These are phyloP conservation scores for Pseudomonodictys pantanalensis DNA, from an alignment of 495 filamentous ascomycete genomes.

Conservation along the genomic window DNA sequence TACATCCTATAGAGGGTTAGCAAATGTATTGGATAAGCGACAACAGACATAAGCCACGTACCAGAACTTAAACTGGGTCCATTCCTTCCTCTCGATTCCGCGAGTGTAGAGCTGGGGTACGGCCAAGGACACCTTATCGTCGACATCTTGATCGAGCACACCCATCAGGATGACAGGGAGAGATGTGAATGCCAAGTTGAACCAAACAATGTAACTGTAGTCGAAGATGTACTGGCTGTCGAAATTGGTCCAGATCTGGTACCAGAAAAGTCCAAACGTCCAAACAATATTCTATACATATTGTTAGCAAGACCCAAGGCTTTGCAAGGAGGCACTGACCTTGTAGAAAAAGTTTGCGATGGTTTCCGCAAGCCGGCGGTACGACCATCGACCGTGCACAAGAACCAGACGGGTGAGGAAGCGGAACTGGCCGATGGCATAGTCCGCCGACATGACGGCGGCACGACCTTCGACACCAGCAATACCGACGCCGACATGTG, in stretches of 20 bases:
- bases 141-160: constrained; percentile 95
- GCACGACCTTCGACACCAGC: constrained; percentile 95
- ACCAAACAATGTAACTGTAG: constrained; percentile 93
- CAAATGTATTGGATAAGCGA: background rate
- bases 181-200: constrained; percentile 97
- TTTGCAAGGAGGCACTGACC: constrained; percentile 41
- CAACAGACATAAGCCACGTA: constrained; percentile 43
- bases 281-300: constrained; percentile 79
- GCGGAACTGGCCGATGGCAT: constrained; percentile 96
- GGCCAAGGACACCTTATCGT: constrained; percentile 86
- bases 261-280: constrained; percentile 98
- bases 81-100: constrained; percentile 94
- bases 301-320: constrained; percentile 1
- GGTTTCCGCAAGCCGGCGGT: constrained; percentile 85
- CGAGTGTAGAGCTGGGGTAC: constrained; percentile 94
- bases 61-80: constrained; percentile 98
- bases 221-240: constrained; percentile 96
- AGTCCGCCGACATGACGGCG: constrained; percentile 98
- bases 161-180: constrained; percentile 94
- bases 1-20: constrained; percentile 66
- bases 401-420: constrained; percentile 88
- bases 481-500: constrained; percentile 96
- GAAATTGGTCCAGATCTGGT: constrained; percentile 90
- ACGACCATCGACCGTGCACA: constrained; percentile 96
- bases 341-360: constrained; percentile 99